These are phyloP conservation scores for Tremella fuciformis DNA, from an alignment of 768 basidiomycete genomes.

Conservation along the genomic window DNA sequence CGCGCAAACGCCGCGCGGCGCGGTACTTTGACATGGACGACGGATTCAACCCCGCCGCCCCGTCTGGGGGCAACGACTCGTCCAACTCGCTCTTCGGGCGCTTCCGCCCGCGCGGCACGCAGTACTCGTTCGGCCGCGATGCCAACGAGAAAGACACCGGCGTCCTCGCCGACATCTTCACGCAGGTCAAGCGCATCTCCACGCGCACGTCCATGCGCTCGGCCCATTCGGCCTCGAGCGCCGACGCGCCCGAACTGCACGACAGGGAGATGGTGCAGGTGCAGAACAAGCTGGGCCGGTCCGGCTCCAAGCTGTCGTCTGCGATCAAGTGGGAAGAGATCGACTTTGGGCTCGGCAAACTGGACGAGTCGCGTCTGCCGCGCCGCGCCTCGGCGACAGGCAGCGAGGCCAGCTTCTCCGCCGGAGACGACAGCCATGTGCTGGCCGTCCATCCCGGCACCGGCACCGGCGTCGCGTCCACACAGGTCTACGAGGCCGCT, in stretches of 20 bases:
- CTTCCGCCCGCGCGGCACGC: conserved; percentile 11
- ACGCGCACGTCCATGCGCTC: conserved; percentile 4
- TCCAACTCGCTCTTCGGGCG: not conserved
- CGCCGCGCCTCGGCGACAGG: conserved; percentile 12
- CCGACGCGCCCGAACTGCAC: conserved; percentile 7
- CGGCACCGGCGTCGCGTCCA: conserved; percentile 11
- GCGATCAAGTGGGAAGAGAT: conserved; percentile 51
- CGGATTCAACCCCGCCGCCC: conserved; percentile 10
- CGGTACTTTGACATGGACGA: conserved; percentile 41
- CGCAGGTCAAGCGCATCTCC: conserved; percentile 21
- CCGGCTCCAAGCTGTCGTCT: conserved; percentile 11
- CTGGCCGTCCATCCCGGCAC: no score
- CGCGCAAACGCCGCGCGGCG: conserved; percentile 44
- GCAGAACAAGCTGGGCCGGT: not conserved
- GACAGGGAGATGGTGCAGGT: conserved; percentile 35
- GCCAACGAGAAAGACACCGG: conserved; percentile 41
- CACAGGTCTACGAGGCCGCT: not conserved
- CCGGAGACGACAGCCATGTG: no score
- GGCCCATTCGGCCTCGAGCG: conserved; percentile 7
- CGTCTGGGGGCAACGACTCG: conserved; percentile 6
- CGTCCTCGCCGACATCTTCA: conserved; percentile 20
- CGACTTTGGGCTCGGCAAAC: conserved; percentile 50
- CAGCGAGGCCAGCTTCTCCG: conserved; percentile 18
- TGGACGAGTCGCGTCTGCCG: conserved; percentile 33
- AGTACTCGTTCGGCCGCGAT: conserved; percentile 40